phyloP scores from a whole-genome alignment of 208 protist species.

The Trypanosoma conorhini region DNA sequence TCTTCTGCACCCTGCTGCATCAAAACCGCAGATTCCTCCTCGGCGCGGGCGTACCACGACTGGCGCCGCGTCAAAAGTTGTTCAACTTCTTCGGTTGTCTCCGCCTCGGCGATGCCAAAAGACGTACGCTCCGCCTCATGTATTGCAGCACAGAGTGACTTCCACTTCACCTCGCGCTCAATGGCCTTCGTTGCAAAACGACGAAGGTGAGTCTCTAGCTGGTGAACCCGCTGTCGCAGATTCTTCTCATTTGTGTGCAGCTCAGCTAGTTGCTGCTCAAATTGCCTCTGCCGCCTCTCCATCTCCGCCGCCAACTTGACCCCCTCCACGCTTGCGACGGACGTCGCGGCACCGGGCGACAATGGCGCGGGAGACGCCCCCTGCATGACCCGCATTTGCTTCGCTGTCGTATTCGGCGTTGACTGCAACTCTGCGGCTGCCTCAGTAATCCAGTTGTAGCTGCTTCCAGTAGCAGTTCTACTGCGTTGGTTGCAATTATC shows the following conservation, averaged over 20 bases:
- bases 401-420: constrained; percentile 23
- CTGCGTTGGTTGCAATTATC: neutral
- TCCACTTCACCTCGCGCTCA: constrained; percentile 58
- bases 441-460: neutral
- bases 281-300: constrained; percentile 12
- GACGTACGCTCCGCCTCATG: constrained; percentile 62
- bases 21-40: constrained; percentile 39
- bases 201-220: constrained; percentile 10
- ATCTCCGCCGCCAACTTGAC: constrained; percentile 6
- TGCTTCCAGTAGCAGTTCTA: neutral
- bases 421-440: neutral
- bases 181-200: constrained; percentile 27
- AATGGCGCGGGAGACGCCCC: neutral
- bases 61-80: constrained; percentile 35
- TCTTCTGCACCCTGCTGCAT: constrained; percentile 7
- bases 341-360: neutral
- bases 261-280: constrained; percentile 33
- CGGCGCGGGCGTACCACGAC: constrained; percentile 43
- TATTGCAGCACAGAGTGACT: constrained; percentile 52
- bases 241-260: constrained; percentile 48
- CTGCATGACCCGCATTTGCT: neutral
- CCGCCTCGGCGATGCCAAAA: constrained; percentile 43
- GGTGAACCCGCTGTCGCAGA: constrained; percentile 27
- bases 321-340: neutral
- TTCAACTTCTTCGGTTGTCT: constrained; percentile 37